Evolutionary conservation across 768 basidiomycete species (phyloP).

Genomic region (Rossbeevera mucosa): DNA sequence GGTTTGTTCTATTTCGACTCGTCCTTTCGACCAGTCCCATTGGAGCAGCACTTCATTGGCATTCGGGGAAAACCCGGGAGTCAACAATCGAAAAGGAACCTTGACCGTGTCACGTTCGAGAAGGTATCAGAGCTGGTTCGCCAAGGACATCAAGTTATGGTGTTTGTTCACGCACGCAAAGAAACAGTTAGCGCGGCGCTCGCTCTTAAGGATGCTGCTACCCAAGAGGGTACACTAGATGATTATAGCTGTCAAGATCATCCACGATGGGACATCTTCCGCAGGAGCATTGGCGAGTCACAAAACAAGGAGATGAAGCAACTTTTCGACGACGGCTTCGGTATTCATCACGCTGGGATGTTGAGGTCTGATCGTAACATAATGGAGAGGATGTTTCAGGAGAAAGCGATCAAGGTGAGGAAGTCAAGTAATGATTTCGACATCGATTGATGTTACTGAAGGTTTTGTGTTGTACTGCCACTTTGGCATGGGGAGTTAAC

Average conservation of each 20-base stretch:
- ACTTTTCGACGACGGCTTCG: conserved; percentile 88
- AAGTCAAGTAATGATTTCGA: background rate
- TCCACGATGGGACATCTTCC: conserved; percentile 71
- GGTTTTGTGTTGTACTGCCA: conserved; percentile 98
- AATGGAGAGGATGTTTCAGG: conserved; percentile 92
- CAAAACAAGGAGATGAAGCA: conserved; percentile 96
- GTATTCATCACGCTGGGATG: conserved; percentile 99
- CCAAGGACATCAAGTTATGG: conserved; percentile 98
- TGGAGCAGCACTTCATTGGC: conserved; percentile 96
- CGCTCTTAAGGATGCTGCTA: conserved; percentile 71
- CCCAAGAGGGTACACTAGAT: conserved; percentile 64
- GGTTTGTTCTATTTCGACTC: conserved; percentile 98
- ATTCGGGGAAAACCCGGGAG: conserved; percentile 85
- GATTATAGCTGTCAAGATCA: conserved; percentile 82
- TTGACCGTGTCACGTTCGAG: conserved; percentile 84
- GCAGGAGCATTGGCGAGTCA: conserved; percentile 72
- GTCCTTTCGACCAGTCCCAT: conserved; percentile 92
- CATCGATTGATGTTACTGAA: conserved; percentile 27
- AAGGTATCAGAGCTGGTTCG: conserved; percentile 85
- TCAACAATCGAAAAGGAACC: conserved; percentile 66
- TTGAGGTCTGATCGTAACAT: conserved; percentile 88
- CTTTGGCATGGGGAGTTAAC: conserved; percentile 99
- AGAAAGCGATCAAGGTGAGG: conserved; percentile 81
- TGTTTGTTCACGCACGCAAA: conserved; percentile 97
- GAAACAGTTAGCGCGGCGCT: conserved; percentile 93